phyloP scores from a whole-genome alignment of 371 early-diverging fungal genomes.

The Rhizopus sp. region DNA sequence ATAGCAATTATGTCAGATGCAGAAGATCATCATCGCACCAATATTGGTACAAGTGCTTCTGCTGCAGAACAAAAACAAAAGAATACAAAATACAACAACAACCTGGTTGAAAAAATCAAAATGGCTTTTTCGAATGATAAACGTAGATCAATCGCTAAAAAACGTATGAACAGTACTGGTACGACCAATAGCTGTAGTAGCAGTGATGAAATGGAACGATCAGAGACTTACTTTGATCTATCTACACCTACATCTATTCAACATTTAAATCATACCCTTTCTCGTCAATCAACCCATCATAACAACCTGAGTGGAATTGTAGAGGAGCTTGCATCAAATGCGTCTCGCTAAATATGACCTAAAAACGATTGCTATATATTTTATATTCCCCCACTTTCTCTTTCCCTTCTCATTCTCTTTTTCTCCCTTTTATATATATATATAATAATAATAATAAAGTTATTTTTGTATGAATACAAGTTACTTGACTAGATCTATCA shows the following conservation, averaged over 20 bases:
- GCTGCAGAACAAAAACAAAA: slow-evolving; percentile 2
- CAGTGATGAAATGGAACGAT: slow-evolving; percentile 6
- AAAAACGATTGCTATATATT: not conserved
- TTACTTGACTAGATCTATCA: no score
- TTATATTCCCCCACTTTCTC: slow-evolving; percentile 5
- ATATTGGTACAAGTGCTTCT: slow-evolving; percentile 6
- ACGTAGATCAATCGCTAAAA: slow-evolving; percentile 7
- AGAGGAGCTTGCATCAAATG: slow-evolving; percentile 22
- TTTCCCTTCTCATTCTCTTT: not conserved
- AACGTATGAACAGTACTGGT: slow-evolving; percentile 2
- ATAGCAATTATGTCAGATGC: slow-evolving; percentile 6
- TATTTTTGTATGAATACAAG: no score
- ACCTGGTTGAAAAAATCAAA: slow-evolving; percentile 40
- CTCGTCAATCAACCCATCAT: slow-evolving; percentile 27
- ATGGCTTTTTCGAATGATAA: slow-evolving; percentile 38
- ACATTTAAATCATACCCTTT: slow-evolving; percentile 15
- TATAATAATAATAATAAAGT: no score
- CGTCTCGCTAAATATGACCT: not conserved
- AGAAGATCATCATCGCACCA: slow-evolving; percentile 18
- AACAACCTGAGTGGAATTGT: slow-evolving; percentile 17
- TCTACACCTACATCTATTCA: slow-evolving; percentile 18
- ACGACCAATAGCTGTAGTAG: slow-evolving; percentile 6
- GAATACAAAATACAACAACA: slow-evolving; percentile 6
- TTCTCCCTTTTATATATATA: no score
- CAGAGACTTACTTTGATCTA: slow-evolving; percentile 9